phyloP scores from a whole-genome alignment of 106 monocot genomes.

The Platanthera zijinensis region DNA sequence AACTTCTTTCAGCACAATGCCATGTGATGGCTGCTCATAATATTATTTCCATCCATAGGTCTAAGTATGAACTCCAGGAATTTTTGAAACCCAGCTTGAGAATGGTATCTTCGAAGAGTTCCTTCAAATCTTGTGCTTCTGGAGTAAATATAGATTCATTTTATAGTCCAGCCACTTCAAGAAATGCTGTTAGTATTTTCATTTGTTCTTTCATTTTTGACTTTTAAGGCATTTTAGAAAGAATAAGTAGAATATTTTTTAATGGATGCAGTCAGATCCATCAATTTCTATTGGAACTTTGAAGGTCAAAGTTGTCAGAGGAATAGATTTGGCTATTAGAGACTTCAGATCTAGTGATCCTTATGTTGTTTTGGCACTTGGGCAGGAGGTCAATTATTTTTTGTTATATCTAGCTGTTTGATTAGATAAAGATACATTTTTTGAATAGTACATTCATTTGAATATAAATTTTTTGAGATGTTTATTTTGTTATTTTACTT shows the following conservation, averaged over 20 bases:
- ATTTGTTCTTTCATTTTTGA: neutral
- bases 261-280: constrained; percentile 21
- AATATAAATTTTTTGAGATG: neutral
- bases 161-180: constrained; percentile 27
- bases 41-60: constrained; percentile 24
- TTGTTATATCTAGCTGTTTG: neutral
- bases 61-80: constrained; percentile 84
- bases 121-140: constrained; percentile 38
- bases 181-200: constrained; percentile 28
- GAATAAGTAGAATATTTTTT: neutral
- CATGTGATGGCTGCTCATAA: constrained; percentile 3
- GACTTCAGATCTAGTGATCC: constrained; percentile 64
- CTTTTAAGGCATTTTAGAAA: neutral
- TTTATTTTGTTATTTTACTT: neutral
- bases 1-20: neutral
- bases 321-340: constrained; percentile 50
- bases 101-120: constrained; percentile 56
- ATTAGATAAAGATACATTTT: neutral
- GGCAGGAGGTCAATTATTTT: constrained; percentile 39
- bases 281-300: constrained; percentile 43
- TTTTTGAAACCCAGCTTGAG: constrained; percentile 87
- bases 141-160: constrained; percentile 20
- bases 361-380: constrained; percentile 53
- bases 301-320: constrained; percentile 55
- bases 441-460: neutral